These are phyloP conservation scores for Cercospora janseana DNA, from an alignment of 2,329 filamentous ascomycete genomes.

Conservation along the genomic window DNA sequence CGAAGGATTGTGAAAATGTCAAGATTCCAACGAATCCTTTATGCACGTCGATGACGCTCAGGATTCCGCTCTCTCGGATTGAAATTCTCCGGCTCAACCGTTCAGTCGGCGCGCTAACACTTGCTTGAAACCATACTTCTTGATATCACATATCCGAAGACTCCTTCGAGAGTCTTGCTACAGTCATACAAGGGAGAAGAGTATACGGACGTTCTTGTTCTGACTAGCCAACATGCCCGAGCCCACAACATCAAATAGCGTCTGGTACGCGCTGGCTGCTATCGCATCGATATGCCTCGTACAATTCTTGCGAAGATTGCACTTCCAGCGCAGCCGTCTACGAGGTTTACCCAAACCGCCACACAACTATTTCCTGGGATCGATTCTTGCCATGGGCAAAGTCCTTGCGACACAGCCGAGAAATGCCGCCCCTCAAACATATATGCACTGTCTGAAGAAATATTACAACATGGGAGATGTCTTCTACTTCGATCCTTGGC, in stretches of 20 bases:
- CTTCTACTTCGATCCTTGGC: slow-evolving; percentile 50
- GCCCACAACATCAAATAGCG: slow-evolving; percentile 17
- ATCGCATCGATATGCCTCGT: slow-evolving; percentile 26
- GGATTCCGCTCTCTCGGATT: too few relatives aligned
- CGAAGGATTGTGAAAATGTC: too few relatives aligned
- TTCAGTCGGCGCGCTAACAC: too few relatives aligned
- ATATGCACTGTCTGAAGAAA: slow-evolving; percentile 38
- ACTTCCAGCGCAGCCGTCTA: slow-evolving; percentile 30
- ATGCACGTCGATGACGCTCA: too few relatives aligned
- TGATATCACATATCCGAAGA: too few relatives aligned
- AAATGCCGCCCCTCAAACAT: slow-evolving; percentile 40
- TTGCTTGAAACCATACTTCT: too few relatives aligned
- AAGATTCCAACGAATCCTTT: too few relatives aligned
- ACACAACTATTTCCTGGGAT: slow-evolving; percentile 44
- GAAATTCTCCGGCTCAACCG: too few relatives aligned
- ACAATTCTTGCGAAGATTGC: slow-evolving; percentile 31
- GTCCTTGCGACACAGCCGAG: slow-evolving; percentile 37
- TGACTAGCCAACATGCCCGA: slow-evolving; percentile 21
- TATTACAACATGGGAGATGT: slow-evolving; percentile 40
- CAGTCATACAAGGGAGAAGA: too few relatives aligned
- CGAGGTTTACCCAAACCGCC: slow-evolving; percentile 42
- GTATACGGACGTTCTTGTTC: too few relatives aligned
- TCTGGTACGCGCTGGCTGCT: slow-evolving; percentile 29
- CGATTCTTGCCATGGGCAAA: slow-evolving; percentile 42
- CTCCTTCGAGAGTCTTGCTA: too few relatives aligned